phyloP scores from a whole-genome alignment of 108 stramenopile species.

The Cyclotella kingstonii region DNA sequence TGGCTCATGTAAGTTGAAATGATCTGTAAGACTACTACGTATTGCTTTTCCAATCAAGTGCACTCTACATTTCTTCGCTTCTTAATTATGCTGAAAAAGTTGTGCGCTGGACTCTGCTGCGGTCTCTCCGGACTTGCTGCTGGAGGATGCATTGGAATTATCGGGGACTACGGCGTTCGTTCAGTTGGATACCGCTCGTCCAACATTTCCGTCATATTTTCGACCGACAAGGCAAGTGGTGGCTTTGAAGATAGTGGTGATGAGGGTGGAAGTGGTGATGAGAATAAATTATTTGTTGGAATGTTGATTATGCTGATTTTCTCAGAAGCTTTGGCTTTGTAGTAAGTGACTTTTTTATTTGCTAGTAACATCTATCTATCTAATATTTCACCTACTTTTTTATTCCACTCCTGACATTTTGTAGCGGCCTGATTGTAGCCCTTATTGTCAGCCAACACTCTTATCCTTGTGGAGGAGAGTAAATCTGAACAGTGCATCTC shows the following conservation, averaged over 20 bases:
- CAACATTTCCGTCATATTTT: no score
- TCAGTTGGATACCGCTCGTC: slow-evolving; percentile 98
- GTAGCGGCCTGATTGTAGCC: slow-evolving; percentile 65
- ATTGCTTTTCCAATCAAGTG: no score
- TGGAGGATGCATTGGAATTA: slow-evolving; percentile 99
- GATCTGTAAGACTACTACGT: no score
- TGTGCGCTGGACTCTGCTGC: slow-evolving; percentile 97
- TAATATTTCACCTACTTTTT: no score
- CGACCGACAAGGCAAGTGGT: no score
- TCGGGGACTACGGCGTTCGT: slow-evolving; percentile 98
- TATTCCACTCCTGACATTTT: slow-evolving; percentile 1
- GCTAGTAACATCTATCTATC: no score
- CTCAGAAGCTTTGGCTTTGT: slow-evolving; percentile 82
- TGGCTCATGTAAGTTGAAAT: no score
- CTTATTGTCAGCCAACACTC: slow-evolving; percentile 71
- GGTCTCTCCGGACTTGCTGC: slow-evolving; percentile 96
- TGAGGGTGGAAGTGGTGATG: slow-evolving; percentile 52
- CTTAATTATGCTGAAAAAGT: no score
- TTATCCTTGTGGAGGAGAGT: slow-evolving; percentile 41
- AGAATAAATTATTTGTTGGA: slow-evolving; percentile 86
- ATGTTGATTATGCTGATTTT: slow-evolving; percentile 88
- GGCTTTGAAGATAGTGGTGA: slow-evolving; percentile 46
- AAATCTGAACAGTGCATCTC: no score
- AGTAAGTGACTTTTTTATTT: slow-evolving; percentile 39
- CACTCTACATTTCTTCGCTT: no score